A percentile compares a stretch with the other conserved stretches of the same genome.
Evolutionary conservation across 2,329 filamentous ascomycete genomes (phyloP).

Genomic region (Didymella lethalis): DNA sequence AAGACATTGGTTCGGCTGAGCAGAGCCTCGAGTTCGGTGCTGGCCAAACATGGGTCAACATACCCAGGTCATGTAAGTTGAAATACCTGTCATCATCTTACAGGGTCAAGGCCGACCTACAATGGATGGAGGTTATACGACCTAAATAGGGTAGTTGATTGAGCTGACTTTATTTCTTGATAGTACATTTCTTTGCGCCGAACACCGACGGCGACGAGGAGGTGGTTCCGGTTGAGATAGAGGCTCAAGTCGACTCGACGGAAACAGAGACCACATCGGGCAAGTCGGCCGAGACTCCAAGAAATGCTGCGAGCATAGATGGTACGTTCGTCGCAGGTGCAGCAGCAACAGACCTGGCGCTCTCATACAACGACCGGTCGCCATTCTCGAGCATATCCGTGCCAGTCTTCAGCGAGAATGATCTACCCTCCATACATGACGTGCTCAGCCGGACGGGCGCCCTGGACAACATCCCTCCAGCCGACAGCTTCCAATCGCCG

Average conservation of each 20-base stretch:
- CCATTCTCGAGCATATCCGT: slow-evolving; percentile 20
- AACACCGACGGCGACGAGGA: slow-evolving; percentile 40
- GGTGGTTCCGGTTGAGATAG: slow-evolving; percentile 15
- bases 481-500: slow-evolving; percentile 6
- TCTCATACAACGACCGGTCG: slow-evolving; percentile 21
- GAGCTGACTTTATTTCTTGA: slow-evolving; percentile 7
- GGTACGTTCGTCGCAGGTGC: slow-evolving; percentile 5
- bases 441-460: slow-evolving; percentile 21
- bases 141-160: slow-evolving; percentile 3
- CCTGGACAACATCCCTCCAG: slow-evolving; percentile 20
- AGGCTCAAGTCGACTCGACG: slow-evolving; percentile 17
- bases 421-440: slow-evolving; percentile 30
- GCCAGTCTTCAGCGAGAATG: slow-evolving; percentile 21
- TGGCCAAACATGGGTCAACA: slow-evolving; percentile 40
- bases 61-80: slow-evolving; percentile 36
- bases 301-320: background rate
- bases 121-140: slow-evolving; percentile 1
- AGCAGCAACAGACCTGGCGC: slow-evolving; percentile 10
- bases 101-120: background rate
- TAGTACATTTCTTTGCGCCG: slow-evolving; percentile 41
- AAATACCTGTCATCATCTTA: background rate
- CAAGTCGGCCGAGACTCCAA: slow-evolving; percentile 13
- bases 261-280: slow-evolving; percentile 25
- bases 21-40: slow-evolving; percentile 38
- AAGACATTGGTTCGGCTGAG: slow-evolving; percentile 42